Percentiles rank a stretch among this genome's conserved stretches.
Conservation (phyloP, 148 eudicot genomes). For the Rhododendron ferrugineum region DNA sequence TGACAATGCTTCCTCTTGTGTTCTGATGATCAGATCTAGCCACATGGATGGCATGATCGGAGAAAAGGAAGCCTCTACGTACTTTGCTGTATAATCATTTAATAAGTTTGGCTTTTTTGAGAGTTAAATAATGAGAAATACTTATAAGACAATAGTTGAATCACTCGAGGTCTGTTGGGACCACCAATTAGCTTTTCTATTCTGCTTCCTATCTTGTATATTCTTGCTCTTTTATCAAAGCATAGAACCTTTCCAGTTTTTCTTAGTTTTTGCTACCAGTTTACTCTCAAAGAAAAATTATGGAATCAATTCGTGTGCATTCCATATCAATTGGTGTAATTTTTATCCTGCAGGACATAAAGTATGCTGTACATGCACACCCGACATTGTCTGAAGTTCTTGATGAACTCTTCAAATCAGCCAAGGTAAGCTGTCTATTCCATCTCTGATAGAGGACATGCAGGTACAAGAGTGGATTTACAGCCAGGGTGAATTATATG, state of each 20-base stretch:
- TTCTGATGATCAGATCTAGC: background rate
- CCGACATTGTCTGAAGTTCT: constrained; percentile 98
- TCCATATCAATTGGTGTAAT: background rate
- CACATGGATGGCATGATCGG: background rate
- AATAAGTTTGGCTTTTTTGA: background rate
- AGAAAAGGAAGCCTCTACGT: background rate
- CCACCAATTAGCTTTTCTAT: background rate
- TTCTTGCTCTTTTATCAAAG: background rate
- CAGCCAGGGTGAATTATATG: background rate
- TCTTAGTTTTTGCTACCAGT: background rate
- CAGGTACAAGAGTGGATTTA: background rate
- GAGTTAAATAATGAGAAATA: background rate
- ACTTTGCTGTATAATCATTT: background rate
- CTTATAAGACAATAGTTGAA: background rate
- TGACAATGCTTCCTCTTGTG: background rate
- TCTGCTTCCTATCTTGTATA: constrained; percentile 1
- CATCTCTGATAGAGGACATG: background rate
- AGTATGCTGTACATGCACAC: constrained; percentile 95
- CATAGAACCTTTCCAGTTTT: background rate
- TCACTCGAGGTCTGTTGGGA: background rate
- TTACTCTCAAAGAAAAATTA: background rate
- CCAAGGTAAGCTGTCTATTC: constrained; percentile 53
- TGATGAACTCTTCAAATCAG: constrained; percentile 94
- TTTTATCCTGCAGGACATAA: constrained; percentile 62
- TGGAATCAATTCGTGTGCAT: background rate